phyloP scores from a whole-genome alignment of 768 basidiomycete genomes.

The Xanthoconium stramineum region DNA sequence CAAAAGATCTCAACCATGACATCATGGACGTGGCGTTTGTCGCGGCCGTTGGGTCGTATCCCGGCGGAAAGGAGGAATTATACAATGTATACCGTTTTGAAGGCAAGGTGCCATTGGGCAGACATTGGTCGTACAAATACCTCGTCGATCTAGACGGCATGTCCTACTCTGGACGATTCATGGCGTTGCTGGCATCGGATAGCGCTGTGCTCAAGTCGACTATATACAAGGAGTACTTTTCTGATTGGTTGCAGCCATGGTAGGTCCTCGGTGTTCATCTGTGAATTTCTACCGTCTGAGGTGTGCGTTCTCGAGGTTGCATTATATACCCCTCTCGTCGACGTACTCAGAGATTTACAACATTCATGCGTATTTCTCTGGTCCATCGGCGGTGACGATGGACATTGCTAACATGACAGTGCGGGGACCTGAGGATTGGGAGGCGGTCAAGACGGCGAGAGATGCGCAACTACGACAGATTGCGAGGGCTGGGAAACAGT shows the following conservation, averaged over 20 bases:
- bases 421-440: slow-evolving; percentile 27
- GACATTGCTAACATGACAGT: slow-evolving; percentile 51
- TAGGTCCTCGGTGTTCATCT: slow-evolving; percentile 36
- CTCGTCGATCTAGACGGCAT: slow-evolving; percentile 91
- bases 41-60: slow-evolving; percentile 71
- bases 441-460: slow-evolving; percentile 47
- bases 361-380: slow-evolving; percentile 89
- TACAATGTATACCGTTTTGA: slow-evolving; percentile 63
- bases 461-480: slow-evolving; percentile 76
- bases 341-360: slow-evolving; percentile 92
- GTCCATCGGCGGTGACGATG: slow-evolving; percentile 62
- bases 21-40: slow-evolving; percentile 89
- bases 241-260: slow-evolving; percentile 92
- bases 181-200: slow-evolving; percentile 81
- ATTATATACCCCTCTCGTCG: slow-evolving; percentile 88
- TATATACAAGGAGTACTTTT: slow-evolving; percentile 88
- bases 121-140: slow-evolving; percentile 93
- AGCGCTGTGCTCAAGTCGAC: slow-evolving; percentile 89
- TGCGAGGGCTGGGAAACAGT: slow-evolving; percentile 87
- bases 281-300: background rate
- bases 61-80: slow-evolving; percentile 68
- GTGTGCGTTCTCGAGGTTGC: slow-evolving; percentile 55
- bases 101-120: slow-evolving; percentile 74
- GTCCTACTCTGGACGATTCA: slow-evolving; percentile 90
- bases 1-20: slow-evolving; percentile 62